Percentiles rank a stretch among this genome's conserved stretches.
phyloP scores from a whole-genome alignment of 2,329 filamentous ascomycete genomes.

The Paecilomyces fulvus region DNA sequence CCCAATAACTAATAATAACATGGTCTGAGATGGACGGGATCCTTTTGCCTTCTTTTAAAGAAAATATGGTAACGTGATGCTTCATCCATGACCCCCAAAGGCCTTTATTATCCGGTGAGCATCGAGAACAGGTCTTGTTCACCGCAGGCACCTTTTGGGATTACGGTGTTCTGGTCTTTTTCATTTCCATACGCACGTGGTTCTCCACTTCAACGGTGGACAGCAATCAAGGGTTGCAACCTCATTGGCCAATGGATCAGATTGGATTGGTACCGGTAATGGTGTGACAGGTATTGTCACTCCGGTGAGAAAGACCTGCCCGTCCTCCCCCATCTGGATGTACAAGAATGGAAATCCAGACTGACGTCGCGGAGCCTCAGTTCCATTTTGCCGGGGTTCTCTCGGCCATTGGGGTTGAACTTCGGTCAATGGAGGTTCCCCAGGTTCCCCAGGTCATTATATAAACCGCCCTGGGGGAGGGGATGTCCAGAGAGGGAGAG shows the following conservation, averaged over 20 bases:
- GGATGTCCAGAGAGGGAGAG: background rate
- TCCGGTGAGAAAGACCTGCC: background rate
- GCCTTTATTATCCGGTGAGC: background rate
- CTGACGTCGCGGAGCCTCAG: background rate
- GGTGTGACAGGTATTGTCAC: background rate
- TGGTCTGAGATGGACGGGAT: no score
- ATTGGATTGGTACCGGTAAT: background rate
- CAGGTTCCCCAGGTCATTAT: background rate
- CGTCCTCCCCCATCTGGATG: background rate
- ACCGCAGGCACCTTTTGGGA: conserved; percentile 29
- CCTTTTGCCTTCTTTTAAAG: background rate
- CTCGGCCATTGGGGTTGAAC: conserved; percentile 10
- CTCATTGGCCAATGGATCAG: background rate
- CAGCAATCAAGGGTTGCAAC: background rate
- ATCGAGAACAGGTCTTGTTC: conserved; percentile 8
- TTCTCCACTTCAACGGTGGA: background rate
- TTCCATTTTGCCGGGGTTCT: conserved; percentile 12
- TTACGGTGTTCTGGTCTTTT: conserved; percentile 4
- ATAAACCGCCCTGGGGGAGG: background rate
- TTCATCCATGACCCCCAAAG: background rate
- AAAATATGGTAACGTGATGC: background rate
- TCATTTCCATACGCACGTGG: conserved; percentile 2
- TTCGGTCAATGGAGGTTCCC: background rate
- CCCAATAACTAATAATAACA: no score
- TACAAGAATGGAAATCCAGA: background rate